Base-by-base conservation (phyloP, 257 asterid species). In the Solanum chaucha region DNA sequence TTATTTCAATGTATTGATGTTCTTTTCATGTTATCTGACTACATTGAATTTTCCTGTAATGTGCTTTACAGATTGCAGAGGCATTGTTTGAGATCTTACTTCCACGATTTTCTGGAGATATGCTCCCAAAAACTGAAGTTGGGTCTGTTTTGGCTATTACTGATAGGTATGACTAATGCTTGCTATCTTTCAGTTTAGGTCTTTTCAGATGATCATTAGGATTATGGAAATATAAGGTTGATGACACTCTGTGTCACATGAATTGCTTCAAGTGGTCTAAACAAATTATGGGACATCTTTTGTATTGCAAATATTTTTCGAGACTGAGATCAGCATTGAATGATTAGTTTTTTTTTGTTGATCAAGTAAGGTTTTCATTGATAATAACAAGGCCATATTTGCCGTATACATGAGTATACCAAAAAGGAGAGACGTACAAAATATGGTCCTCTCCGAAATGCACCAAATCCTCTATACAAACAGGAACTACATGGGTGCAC, bases 71-170 rank as follows among this genome's bases (percentile, higher is more conserved):
- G 99, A 86, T 97, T 82, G 94, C 98, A 71, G 98, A 94, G 90
- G 99, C 99, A 36, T 88, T 97, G 82, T 91, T 91, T 86, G 99
- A 95, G 93, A 95, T 97, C 88, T 94, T 91, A 41, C 96, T 97
- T 90, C 99, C 99, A 55, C 94, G 99, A 78, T 95, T 90, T 91
- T 95, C 98, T 17, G 98, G 99, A 67, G 99, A 97, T 88, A 86
- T 88, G 85, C 93, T 95, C 91, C 99, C 99, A 82, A 91, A 92
- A 93, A 94, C 98, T 80, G 98, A 91, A 86, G 97, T 98, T 89
- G 99, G 99, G 87, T 86, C 90, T 70, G 89, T 92, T 83, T 88
- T 97, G 93, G 99, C 99, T 36, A 91, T 97, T 89, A 91, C 95
- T 89, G 98, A 97, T 91, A 94, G 98, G 99, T 95, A 87, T 78